phyloP scores from a whole-genome alignment of 257 asterid species.

The Phtheirospermum japonicum region DNA sequence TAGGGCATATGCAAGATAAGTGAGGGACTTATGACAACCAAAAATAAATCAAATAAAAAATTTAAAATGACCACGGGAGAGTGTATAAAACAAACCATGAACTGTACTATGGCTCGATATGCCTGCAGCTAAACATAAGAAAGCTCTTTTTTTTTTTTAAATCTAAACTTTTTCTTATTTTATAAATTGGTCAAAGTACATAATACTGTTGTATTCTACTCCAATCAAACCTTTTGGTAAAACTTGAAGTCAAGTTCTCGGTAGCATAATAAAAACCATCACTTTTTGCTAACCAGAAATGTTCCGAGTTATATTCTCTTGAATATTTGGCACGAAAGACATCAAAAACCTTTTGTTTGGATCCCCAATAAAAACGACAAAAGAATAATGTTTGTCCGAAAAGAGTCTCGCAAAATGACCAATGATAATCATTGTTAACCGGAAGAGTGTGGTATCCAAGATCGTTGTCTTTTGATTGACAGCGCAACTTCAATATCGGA shows the following conservation, averaged over 20 bases:
- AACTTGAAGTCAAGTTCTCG: no score
- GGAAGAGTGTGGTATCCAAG: background rate
- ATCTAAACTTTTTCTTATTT: no score
- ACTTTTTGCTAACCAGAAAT: background rate
- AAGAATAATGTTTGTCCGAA: background rate
- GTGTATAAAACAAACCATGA: no score
- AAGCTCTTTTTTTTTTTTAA: no score
- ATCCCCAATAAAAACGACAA: slow-evolving; percentile 11
- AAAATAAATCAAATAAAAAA: no score
- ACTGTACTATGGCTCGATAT: no score
- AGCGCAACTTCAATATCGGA: background rate
- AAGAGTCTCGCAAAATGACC: background rate
- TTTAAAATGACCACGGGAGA: no score
- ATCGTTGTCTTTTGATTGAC: background rate
- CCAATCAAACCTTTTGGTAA: background rate
- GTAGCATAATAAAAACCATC: background rate
- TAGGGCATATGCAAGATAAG: no score
- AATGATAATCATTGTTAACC: background rate
- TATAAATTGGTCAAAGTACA: no score
- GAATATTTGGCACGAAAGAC: background rate
- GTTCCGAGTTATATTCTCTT: background rate
- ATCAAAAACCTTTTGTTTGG: background rate
- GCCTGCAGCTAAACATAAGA: no score
- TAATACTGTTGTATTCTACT: background rate
- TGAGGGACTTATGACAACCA: no score